Percentiles rank a stretch among this genome's conserved stretches.
These are phyloP conservation scores for Mollisiaceae sp. DNA, from an alignment of 2,329 filamentous ascomycete species.

Conservation along the genomic window DNA sequence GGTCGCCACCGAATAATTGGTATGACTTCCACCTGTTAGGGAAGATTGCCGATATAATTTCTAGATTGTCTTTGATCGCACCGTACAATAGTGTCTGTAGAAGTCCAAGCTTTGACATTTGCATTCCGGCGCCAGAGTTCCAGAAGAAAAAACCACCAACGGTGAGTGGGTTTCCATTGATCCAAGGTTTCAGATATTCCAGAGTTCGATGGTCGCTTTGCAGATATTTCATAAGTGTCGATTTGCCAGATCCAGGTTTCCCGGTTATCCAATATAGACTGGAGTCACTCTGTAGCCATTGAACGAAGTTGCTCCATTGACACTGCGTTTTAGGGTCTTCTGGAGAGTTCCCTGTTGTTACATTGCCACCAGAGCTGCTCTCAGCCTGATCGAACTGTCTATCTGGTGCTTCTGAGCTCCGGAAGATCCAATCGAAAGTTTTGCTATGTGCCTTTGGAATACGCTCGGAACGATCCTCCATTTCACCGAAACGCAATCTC, in stretches of 20 bases:
- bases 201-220: too few species aligned
- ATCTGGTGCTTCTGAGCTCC: too few species aligned
- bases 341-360: too few species aligned
- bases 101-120: constrained; percentile 26
- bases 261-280: constrained; percentile 15
- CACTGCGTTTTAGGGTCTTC: too few species aligned
- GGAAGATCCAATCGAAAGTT: constrained; percentile 27
- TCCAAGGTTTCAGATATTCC: neutral
- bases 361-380: too few species aligned
- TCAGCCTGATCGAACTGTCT: too few species aligned
- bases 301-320: too few species aligned
- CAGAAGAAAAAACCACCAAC: constrained; percentile 50
- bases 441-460: constrained; percentile 14
- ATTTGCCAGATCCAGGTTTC: neutral
- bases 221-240: neutral
- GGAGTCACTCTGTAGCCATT: constrained; percentile 13
- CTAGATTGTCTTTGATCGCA: neutral
- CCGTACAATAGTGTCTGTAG: constrained; percentile 23
- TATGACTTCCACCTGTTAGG: constrained; percentile 19
- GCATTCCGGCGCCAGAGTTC: constrained; percentile 44
- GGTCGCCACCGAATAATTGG: constrained; percentile 14
- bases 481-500: constrained; percentile 13
- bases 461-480: constrained; percentile 1
- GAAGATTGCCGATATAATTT: constrained; percentile 11
- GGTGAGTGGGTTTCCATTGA: neutral